Base-by-base conservation (phyloP, 495 filamentous ascomycete species). In the Aspergillus avenaceus region DNA sequence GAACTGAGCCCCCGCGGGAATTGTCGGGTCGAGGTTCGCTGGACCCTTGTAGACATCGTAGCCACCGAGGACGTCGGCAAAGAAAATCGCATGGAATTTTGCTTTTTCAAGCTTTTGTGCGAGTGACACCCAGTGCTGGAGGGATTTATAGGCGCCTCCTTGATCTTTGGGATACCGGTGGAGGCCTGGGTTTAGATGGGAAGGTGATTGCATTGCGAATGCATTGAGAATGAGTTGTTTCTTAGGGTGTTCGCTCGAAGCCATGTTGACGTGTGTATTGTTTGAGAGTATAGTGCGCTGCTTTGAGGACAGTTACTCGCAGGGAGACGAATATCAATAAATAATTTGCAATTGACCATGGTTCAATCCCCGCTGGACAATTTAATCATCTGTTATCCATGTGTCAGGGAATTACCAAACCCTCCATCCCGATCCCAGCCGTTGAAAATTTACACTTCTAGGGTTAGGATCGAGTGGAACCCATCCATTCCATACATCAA, bases 1-100 rank as follows among this genome's bases (percentile, higher is more conserved):
- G 74, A 82, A 86, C 60, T 87, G 83, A 0, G 84, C 80, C 12
- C 76, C 84, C 14, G 82, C 74, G 43, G 75, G 64, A 51, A 84
- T 79, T 3, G 80, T 78, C 1, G 83, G 77, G 26, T 76, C 71
- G 1, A 85, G 66, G 14, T 80, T 81, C 3, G 69, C 63, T 4
- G 77, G 77, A 0, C 76, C 77, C 12, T 72, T 74, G 68, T 86
- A 87, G 23, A 85, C 81, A 55, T 87, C 84, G 66, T 87, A 85
- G 59, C 80, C 82, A 13, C 72, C 72, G 8, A 70, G 57, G 18
- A 72, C 72, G 46, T 78, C 74, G 32, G 78, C 77, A 48, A 81
- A 74, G 67, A 81, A 81, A 55, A 81, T 78, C 38, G 72, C 76
- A 34, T 78, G 75, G 61, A 81, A 77, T 40, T 75, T 75, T 53